Conservation (phyloP, 345 rosid genomes). For the Trapa incisa region DNA sequence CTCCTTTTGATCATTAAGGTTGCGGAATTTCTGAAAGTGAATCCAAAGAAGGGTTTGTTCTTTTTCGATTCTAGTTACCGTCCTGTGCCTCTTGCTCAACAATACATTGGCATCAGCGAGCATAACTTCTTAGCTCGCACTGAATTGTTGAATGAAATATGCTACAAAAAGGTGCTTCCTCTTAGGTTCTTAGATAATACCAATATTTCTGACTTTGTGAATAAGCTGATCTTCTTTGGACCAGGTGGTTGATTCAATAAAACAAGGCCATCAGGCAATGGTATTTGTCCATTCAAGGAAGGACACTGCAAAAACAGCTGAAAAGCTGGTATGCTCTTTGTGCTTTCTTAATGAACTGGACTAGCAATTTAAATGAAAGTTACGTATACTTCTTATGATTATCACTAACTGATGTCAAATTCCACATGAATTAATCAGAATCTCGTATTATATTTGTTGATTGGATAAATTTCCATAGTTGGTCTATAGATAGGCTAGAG, state of each 20-base stretch:
- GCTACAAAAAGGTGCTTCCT: slow-evolving; percentile 72
- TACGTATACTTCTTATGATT: neutral
- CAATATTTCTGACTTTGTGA: slow-evolving; percentile 3
- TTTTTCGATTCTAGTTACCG: slow-evolving; percentile 97
- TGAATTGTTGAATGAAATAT: slow-evolving; percentile 76
- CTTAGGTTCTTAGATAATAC: neutral
- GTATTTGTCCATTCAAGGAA: slow-evolving; percentile 95
- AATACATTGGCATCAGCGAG: slow-evolving; percentile 93
- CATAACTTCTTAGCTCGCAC: slow-evolving; percentile 73
- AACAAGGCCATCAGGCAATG: slow-evolving; percentile 95
- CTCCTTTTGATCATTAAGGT: slow-evolving; percentile 34
- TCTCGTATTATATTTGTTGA: neutral
- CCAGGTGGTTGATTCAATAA: slow-evolving; percentile 76
- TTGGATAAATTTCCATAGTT: no score
- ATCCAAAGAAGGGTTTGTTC: slow-evolving; percentile 81
- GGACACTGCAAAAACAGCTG: slow-evolving; percentile 94
- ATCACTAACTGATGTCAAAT: neutral
- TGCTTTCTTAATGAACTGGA: slow-evolving; percentile 1
- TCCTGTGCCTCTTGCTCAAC: slow-evolving; percentile 95
- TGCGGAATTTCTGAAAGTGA: slow-evolving; percentile 93
- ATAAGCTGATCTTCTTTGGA: neutral
- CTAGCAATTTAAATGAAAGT: neutral
- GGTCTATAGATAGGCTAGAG: neutral
- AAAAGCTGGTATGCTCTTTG: slow-evolving; percentile 50
- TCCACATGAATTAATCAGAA: neutral